Conservation (phyloP, 257 asterid genomes). For the Handroanthus guayacan region DNA sequence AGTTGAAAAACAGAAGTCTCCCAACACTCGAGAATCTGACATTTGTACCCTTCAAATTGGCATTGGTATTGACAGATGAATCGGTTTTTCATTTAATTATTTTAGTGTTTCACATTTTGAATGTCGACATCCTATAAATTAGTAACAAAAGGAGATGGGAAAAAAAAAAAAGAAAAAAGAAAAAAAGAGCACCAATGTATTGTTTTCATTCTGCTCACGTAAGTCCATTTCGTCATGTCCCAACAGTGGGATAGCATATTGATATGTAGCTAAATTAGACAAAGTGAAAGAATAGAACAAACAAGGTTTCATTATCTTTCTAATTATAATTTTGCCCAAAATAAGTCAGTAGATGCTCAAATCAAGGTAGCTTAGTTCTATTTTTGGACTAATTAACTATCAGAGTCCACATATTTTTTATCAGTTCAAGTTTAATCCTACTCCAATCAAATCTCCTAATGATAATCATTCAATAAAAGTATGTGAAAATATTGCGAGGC, state of each 20-base stretch:
- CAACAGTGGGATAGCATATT: neutral
- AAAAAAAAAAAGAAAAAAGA: too few species aligned
- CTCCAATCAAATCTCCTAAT: too few species aligned
- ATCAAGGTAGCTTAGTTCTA: neutral
- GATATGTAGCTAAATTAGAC: neutral
- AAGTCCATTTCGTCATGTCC: neutral
- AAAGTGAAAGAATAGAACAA: conserved; percentile 1
- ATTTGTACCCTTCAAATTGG: neutral
- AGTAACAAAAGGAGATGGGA: too few species aligned
- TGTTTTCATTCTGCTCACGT: neutral
- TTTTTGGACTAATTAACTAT: too few species aligned
- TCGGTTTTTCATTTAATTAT: neutral
- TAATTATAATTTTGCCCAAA: neutral
- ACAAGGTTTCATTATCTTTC: neutral
- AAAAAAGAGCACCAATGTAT: neutral
- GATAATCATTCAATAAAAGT: too few species aligned
- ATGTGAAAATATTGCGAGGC: too few species aligned
- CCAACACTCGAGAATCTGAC: neutral
- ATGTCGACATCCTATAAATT: too few species aligned
- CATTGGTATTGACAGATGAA: neutral
- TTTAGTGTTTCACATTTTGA: conserved; percentile 36
- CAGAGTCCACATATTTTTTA: too few species aligned
- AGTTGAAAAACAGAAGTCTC: neutral
- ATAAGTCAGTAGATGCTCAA: neutral
- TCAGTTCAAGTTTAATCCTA: too few species aligned